Evolutionary conservation across 1,284 basidiomycete species (phyloP), one percentile per base, ranked within the genome.

Genomic region (Pisolithus thermaeus): DNA sequence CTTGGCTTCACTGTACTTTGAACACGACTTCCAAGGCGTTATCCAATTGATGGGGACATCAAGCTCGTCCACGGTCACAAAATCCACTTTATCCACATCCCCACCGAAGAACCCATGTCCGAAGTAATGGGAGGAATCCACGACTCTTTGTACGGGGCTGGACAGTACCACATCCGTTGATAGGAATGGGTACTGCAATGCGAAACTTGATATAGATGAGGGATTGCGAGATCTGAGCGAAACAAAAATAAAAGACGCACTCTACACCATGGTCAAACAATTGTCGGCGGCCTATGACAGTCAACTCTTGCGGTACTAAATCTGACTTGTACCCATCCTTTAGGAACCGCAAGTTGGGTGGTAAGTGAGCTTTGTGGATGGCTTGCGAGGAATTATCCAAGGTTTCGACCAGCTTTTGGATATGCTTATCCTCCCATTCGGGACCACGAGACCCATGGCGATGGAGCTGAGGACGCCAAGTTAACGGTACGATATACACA

Each of bases 51-150:
- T 63, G 8, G 73, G 73, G 14, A 62, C 59, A 40, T 59, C 52
- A 54, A 69, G 63, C 54, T 74, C 72, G 1, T 61, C 56, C 55
- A 75, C 71, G 22, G 69, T 66, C 22, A 64, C 54, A 52, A 73
- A 67, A 28, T 56, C 57, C 12, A 64, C 48, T 60, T 39, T 59
- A 46, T 57, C 61, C 7, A 27, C 25, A 66, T 58, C 46, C 9
- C 70, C 63, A 4, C 73, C 73, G 52, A 73, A 71, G 57, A 73
- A 72, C 22, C 73, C 73, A 49, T 67, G 61, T 12, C 66, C 66
- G 55, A 75, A 75, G 73, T 73, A 74, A 54, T 73, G 68, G 1
- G 73, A 70, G 5, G 69, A 70, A 56, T 76, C 73, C 45, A 74
- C 61, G 27, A 72, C 72, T 32, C 73, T 65, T 51, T 74, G 70